These are phyloP conservation scores for Kalmanozyma brasiliensis DNA, from an alignment of 1,284 basidiomycete genomes.

Conservation along the genomic window DNA sequence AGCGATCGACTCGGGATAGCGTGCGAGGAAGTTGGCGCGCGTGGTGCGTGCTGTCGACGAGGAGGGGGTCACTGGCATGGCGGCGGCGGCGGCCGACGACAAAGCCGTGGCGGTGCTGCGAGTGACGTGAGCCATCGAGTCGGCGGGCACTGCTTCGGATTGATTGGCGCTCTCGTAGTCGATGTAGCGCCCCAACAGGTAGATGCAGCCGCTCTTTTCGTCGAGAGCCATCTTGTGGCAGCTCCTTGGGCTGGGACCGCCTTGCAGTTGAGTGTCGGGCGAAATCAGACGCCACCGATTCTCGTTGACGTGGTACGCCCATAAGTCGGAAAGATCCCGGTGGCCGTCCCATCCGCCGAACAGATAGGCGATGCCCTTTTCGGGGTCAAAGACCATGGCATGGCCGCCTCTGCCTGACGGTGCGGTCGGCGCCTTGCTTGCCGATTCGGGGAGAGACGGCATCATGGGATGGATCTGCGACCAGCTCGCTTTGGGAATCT, in stretches of 20 bases:
- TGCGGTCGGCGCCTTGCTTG: slow-evolving; percentile 10
- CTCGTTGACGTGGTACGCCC: slow-evolving; percentile 77
- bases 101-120: slow-evolving; percentile 10
- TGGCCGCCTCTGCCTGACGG: slow-evolving; percentile 76
- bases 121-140: slow-evolving; percentile 19
- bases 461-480: slow-evolving; percentile 37
- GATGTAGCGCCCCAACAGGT: slow-evolving; percentile 71
- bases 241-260: slow-evolving; percentile 77
- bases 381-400: slow-evolving; percentile 81
- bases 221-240: slow-evolving; percentile 88
- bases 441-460: background rate
- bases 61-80: slow-evolving; percentile 33
- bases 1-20: slow-evolving; percentile 38
- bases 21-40: slow-evolving; percentile 36
- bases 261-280: slow-evolving; percentile 72
- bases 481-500: slow-evolving; percentile 52
- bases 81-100: slow-evolving; percentile 8
- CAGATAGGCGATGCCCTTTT: slow-evolving; percentile 76
- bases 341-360: slow-evolving; percentile 83
- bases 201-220: slow-evolving; percentile 76
- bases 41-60: slow-evolving; percentile 35
- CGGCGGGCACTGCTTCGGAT: slow-evolving; percentile 19
- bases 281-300: slow-evolving; percentile 77
- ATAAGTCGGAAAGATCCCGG: slow-evolving; percentile 78
- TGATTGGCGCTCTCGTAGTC: slow-evolving; percentile 43